Base-by-base conservation (phyloP, 306 rosid genomes). In the Albizia julibrissin region DNA sequence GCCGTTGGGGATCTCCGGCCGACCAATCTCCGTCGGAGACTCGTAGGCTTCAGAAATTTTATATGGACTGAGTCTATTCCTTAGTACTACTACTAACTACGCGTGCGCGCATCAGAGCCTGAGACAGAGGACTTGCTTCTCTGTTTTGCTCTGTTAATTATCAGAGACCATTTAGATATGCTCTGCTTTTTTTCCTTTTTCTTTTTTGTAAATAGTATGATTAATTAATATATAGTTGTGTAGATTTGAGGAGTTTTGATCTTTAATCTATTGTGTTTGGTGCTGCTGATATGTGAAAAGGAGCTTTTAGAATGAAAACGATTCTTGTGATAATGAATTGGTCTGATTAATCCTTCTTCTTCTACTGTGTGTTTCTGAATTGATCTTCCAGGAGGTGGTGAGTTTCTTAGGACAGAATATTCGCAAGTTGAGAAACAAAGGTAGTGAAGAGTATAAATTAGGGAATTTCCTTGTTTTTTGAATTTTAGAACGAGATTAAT, bases 1-100 rank as follows among this genome's bases (percentile, higher is more conserved):
- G 10, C 98, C 97, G 79, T 80, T 94, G 75, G 98, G 98, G 18
- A 82, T 78, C 13, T 91, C 97, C 26, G 69, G 87, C 80, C 67
- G 76, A 52, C 86, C 92, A 10, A 85, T 90, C 69, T 89, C 89
- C 0, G 94, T 91, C 5, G 95, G 92, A 6, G 98, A 91, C 7
- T 87, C 75, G 6, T 91, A 87, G 87, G 54, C 8, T 74, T 5
- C 14, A 13, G 42, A 14, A 10, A 64, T 64, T 64, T 27, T 64
- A 29, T 61, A 61, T 4, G 66, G 66, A 59, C 15, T 0, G 66
- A 27, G 69, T 64, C n/a, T 64, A 6, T 75, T 65, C 37, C 6
- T 72, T 76, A 76, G 78, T 74, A 42, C 7, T 82, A 10, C 14
- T n/a, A 22, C 61, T 54, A 54, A 54, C 61, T 54, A 61, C 13